Evolutionary conservation across 768 basidiomycete genomes (phyloP).

Genomic region (Filobasidium floriforme): DNA sequence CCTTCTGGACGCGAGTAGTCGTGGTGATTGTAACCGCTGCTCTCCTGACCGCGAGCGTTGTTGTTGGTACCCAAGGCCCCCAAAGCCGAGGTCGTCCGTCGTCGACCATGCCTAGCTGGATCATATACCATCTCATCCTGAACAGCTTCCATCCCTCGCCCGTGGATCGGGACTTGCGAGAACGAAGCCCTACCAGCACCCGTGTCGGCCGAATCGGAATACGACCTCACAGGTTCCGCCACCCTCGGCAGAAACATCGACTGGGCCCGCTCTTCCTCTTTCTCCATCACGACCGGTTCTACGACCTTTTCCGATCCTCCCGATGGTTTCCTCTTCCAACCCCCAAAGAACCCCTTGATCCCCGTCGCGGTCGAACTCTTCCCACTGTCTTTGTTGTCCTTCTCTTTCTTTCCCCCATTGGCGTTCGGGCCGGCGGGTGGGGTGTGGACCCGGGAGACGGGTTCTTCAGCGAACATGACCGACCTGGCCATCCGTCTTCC

Average conservation of each 20-base stretch:
- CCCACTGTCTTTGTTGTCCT: neutral
- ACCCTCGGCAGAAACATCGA: neutral
- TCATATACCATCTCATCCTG: too few relatives aligned
- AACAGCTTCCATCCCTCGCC: too few relatives aligned
- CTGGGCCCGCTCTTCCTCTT: neutral
- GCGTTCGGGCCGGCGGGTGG: neutral
- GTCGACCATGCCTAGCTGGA: neutral
- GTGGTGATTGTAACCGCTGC: neutral
- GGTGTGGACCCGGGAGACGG: neutral
- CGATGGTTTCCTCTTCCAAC: neutral
- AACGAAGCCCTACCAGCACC: too few relatives aligned
- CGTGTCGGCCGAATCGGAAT: too few relatives aligned
- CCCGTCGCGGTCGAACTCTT: neutral
- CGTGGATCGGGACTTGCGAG: too few relatives aligned
- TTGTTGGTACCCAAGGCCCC: neutral
- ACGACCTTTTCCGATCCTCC: neutral
- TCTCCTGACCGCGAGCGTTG: neutral
- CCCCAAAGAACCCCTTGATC: conserved; percentile 1
- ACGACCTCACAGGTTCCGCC: neutral
- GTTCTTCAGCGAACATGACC: conserved; percentile 5
- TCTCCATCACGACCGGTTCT: neutral
- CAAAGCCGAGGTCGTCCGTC: neutral
- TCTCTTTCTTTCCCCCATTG: too few relatives aligned
- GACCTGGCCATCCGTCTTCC: neutral
- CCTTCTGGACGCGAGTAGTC: neutral